phyloP scores from a whole-genome alignment of 2,329 filamentous ascomycete genomes.

The Pleoardoris graminearum region DNA sequence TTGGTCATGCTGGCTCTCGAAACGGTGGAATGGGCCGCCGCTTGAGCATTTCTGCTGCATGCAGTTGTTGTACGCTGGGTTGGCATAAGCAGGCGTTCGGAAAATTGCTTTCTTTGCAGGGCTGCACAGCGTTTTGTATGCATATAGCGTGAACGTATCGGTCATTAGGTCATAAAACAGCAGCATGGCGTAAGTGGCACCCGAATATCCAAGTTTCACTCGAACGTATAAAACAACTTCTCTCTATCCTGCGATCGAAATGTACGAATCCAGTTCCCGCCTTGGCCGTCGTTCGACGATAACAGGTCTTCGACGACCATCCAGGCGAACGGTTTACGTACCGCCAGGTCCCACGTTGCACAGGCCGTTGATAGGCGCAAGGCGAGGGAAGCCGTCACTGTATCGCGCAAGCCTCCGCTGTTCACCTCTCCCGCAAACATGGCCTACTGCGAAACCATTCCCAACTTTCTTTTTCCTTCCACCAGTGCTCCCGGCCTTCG shows the following conservation, averaged over 20 bases:
- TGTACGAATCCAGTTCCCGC: too few species aligned
- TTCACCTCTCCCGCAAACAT: too few species aligned
- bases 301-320: neutral
- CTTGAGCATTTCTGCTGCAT: neutral
- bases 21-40: conserved; percentile 83
- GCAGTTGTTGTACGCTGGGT: neutral
- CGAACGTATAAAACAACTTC: neutral
- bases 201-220: conserved; percentile 7
- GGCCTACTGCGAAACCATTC: neutral
- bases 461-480: conserved; percentile 8
- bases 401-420: too few species aligned
- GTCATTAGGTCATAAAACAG: neutral
- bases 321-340: conserved; percentile 6
- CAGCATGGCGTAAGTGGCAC: neutral
- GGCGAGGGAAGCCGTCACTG: conserved; percentile 3
- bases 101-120: neutral
- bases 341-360: conserved; percentile 2
- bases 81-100: conserved; percentile 4
- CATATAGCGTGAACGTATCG: neutral
- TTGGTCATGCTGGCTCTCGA: conserved; percentile 91
- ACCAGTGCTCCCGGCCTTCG: conserved; percentile 9
- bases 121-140: neutral
- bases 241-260: neutral
- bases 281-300: neutral
- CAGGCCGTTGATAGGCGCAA: conserved; percentile 6